Evolutionary conservation across 2,329 filamentous ascomycete genomes (phyloP).

Genomic region (Mollisiaceae sp.): DNA sequence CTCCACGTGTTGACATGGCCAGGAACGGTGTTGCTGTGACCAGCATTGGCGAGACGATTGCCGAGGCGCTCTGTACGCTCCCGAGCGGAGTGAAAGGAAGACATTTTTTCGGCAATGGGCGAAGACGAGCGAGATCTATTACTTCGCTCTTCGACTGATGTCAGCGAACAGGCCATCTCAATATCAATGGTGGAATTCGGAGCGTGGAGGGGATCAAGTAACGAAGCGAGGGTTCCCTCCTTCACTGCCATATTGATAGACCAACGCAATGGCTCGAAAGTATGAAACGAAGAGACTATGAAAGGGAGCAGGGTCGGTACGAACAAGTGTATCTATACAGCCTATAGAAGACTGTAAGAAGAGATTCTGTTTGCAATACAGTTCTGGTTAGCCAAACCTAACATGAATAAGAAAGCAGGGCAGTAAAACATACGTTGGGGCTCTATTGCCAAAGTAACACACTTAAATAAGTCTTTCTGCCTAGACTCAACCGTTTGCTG

Average conservation of each 20-base stretch:
- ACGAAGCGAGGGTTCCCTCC: slow-evolving; percentile 7
- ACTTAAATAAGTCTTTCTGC: slow-evolving; percentile 24
- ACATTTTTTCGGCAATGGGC: slow-evolving; percentile 21
- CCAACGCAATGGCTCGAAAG: neutral
- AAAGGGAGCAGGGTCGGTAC: slow-evolving; percentile 19
- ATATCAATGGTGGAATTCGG: slow-evolving; percentile 24
- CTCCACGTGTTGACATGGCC: slow-evolving; percentile 2
- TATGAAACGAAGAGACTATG: slow-evolving; percentile 2
- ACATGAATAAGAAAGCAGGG: slow-evolving; percentile 10
- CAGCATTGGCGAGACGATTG: neutral
- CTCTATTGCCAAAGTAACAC: slow-evolving; percentile 11
- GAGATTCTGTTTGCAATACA: slow-evolving; percentile 25
- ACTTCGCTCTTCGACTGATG: slow-evolving; percentile 25
- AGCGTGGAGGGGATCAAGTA: slow-evolving; percentile 7
- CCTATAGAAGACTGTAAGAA: slow-evolving; percentile 20
- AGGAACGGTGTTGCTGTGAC: neutral
- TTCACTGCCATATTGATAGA: slow-evolving; percentile 17
- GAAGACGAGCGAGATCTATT: slow-evolving; percentile 16
- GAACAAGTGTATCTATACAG: slow-evolving; percentile 32
- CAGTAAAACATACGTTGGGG: slow-evolving; percentile 18
- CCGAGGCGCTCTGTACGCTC: slow-evolving; percentile 6
- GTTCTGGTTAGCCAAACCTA: slow-evolving; percentile 10
- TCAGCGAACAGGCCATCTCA: slow-evolving; percentile 36
- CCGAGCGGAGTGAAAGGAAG: slow-evolving; percentile 22
- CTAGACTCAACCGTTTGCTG: slow-evolving; percentile 33